phyloP scores from a whole-genome alignment of 2,329 filamentous ascomycete species.

The Sporothrix phasma region DNA sequence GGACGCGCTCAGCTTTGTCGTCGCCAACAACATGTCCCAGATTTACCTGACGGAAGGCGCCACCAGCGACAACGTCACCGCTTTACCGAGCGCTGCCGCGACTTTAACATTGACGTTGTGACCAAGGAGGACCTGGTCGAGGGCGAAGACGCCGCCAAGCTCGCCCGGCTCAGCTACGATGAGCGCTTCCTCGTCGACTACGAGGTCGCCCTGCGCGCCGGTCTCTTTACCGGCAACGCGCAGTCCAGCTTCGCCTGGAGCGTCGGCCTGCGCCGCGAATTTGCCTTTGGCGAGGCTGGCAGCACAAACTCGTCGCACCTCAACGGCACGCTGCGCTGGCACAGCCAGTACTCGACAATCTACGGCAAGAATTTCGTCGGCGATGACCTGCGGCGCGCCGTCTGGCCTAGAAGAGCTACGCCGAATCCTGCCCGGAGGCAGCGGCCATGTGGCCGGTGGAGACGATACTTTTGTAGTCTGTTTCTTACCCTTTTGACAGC shows the following conservation, averaged over 20 bases:
- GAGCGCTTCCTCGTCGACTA: conserved; percentile 42
- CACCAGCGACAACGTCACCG: conserved; percentile 25
- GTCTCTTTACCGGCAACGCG: conserved; percentile 34
- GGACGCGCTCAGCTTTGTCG: conserved; percentile 26
- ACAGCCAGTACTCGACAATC: conserved; percentile 27
- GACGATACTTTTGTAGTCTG: too few species aligned
- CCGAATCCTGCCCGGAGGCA: too few species aligned
- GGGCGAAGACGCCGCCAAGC: conserved; percentile 26
- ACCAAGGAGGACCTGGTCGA: conserved; percentile 35
- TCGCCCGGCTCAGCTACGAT: conserved; percentile 35
- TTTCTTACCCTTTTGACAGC: too few species aligned
- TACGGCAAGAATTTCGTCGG: conserved; percentile 22
- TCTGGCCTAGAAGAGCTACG: conserved; percentile 23
- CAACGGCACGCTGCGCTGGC: conserved; percentile 23
- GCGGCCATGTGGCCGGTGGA: background rate
- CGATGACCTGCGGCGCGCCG: conserved; percentile 17
- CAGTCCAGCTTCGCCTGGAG: conserved; percentile 39
- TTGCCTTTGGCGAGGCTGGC: conserved; percentile 21
- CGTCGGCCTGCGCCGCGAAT: conserved; percentile 32
- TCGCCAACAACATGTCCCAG: conserved; percentile 23
- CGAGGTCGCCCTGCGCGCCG: conserved; percentile 36
- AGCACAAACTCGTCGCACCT: conserved; percentile 9
- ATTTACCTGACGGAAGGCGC: conserved; percentile 37
- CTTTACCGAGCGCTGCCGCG: conserved; percentile 30
- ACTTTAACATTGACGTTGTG: conserved; percentile 31